Conservation (phyloP, 768 basidiomycete species). For the Amanita rubescens region DNA sequence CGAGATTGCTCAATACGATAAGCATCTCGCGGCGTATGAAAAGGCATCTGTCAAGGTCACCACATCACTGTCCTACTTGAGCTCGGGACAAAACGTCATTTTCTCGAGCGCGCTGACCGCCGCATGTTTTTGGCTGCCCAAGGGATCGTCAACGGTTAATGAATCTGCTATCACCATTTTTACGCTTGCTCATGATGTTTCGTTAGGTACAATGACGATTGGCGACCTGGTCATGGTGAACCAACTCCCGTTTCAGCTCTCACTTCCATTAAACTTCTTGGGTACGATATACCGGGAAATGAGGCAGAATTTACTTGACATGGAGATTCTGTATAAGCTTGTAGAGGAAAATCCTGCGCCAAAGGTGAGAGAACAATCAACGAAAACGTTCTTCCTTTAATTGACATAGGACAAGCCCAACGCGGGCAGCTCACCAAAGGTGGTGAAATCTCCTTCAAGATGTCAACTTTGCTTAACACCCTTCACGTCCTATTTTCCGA, state of each 20-base stretch:
- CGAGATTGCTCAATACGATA: slow-evolving; percentile 89
- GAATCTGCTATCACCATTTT: not conserved
- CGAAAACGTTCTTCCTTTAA: not conserved
- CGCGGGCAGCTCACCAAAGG: slow-evolving; percentile 54
- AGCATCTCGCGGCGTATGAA: slow-evolving; percentile 80
- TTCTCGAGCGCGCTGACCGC: slow-evolving; percentile 90
- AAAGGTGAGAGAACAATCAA: slow-evolving; percentile 32
- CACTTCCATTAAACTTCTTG: slow-evolving; percentile 93
- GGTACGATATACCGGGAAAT: slow-evolving; percentile 97
- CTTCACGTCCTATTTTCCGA: slow-evolving; percentile 87
- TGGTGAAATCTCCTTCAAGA: slow-evolving; percentile 87
- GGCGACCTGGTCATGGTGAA: slow-evolving; percentile 99
- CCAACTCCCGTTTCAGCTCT: slow-evolving; percentile 95
- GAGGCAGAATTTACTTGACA: slow-evolving; percentile 91
- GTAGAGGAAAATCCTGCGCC: slow-evolving; percentile 73
- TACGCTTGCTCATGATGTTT: not conserved
- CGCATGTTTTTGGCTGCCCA: slow-evolving; percentile 97
- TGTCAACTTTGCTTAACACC: slow-evolving; percentile 86
- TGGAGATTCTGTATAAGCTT: slow-evolving; percentile 92
- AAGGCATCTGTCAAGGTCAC: slow-evolving; percentile 91
- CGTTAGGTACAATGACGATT: slow-evolving; percentile 94
- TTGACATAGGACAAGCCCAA: slow-evolving; percentile 54
- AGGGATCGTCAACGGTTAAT: slow-evolving; percentile 81
- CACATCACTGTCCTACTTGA: slow-evolving; percentile 86
- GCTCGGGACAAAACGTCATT: slow-evolving; percentile 95